Conservation (phyloP, 2,329 filamentous ascomycete species). For the Corniculantispora saksenae region DNA sequence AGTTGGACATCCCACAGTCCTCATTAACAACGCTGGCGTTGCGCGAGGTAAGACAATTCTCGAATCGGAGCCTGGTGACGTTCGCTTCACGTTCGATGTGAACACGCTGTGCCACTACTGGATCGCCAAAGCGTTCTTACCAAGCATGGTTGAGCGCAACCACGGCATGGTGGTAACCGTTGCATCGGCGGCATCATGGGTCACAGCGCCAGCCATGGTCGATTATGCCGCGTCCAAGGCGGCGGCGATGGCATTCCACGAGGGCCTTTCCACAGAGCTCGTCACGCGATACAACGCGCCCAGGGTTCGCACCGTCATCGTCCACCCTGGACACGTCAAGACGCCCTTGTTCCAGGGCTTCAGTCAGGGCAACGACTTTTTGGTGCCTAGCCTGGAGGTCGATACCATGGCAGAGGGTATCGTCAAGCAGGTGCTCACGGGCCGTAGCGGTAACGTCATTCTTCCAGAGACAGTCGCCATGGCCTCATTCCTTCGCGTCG, state of each 20-base stretch:
- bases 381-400: slow-evolving; percentile 37
- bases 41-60: slow-evolving; percentile 63
- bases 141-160: slow-evolving; percentile 60
- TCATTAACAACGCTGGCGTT: slow-evolving; percentile 73
- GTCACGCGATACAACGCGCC: slow-evolving; percentile 61
- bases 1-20: slow-evolving; percentile 65
- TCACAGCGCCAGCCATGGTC: slow-evolving; percentile 62
- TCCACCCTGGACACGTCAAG: slow-evolving; percentile 53
- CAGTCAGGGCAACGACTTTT: slow-evolving; percentile 51
- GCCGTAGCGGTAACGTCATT: slow-evolving; percentile 50
- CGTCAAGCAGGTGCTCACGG: slow-evolving; percentile 49
- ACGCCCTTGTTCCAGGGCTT: slow-evolving; percentile 46
- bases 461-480: slow-evolving; percentile 43
- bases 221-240: slow-evolving; percentile 70
- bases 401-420: slow-evolving; percentile 49
- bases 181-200: slow-evolving; percentile 63
- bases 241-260: slow-evolving; percentile 66
- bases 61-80: slow-evolving; percentile 54
- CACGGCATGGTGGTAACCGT: slow-evolving; percentile 76
- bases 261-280: slow-evolving; percentile 62
- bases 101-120: slow-evolving; percentile 70
- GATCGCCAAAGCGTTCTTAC: slow-evolving; percentile 67
- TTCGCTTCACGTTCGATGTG: slow-evolving; percentile 70
- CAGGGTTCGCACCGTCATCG: slow-evolving; percentile 64
- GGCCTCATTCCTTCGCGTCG: slow-evolving; percentile 47